phyloP scores from a whole-genome alignment of 2,329 filamentous ascomycete species.

The Fusarium pilosicola region DNA sequence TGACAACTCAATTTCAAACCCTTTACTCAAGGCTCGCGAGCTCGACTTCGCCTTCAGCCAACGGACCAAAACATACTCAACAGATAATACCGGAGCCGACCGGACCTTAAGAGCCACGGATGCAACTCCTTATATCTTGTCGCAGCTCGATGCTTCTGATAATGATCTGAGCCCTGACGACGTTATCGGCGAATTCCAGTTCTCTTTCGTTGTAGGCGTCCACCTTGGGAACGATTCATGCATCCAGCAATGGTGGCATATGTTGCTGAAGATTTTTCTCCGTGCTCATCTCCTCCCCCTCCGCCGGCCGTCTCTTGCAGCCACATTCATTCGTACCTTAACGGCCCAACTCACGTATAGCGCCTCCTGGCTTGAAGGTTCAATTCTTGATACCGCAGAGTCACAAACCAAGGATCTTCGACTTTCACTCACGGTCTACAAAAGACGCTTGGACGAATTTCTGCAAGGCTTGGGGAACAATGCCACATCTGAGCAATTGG shows the following conservation, averaged over 20 bases:
- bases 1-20: slow-evolving; percentile 50
- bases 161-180: slow-evolving; percentile 50
- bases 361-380: slow-evolving; percentile 58
- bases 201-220: slow-evolving; percentile 67
- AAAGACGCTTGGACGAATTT: slow-evolving; percentile 61
- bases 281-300: slow-evolving; percentile 59
- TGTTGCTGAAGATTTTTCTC: slow-evolving; percentile 62
- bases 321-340: slow-evolving; percentile 60
- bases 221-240: slow-evolving; percentile 68
- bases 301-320: slow-evolving; percentile 56
- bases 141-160: slow-evolving; percentile 49
- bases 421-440: slow-evolving; percentile 63
- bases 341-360: slow-evolving; percentile 66
- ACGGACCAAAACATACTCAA: slow-evolving; percentile 54
- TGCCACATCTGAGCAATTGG: slow-evolving; percentile 53
- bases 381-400: slow-evolving; percentile 53
- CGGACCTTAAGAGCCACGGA: slow-evolving; percentile 59
- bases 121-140: slow-evolving; percentile 58
- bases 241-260: slow-evolving; percentile 70
- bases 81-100: slow-evolving; percentile 49
- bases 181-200: slow-evolving; percentile 69
- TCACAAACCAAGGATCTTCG: slow-evolving; percentile 52
- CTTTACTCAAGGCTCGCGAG: slow-evolving; percentile 50
- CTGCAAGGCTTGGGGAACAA: slow-evolving; percentile 50
- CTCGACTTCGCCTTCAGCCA: slow-evolving; percentile 61